Evolutionary conservation across 176 grass and related monocot species (phyloP), one percentile per base, ranked within the genome.

Genomic region (Cymbopogon citratus): DNA sequence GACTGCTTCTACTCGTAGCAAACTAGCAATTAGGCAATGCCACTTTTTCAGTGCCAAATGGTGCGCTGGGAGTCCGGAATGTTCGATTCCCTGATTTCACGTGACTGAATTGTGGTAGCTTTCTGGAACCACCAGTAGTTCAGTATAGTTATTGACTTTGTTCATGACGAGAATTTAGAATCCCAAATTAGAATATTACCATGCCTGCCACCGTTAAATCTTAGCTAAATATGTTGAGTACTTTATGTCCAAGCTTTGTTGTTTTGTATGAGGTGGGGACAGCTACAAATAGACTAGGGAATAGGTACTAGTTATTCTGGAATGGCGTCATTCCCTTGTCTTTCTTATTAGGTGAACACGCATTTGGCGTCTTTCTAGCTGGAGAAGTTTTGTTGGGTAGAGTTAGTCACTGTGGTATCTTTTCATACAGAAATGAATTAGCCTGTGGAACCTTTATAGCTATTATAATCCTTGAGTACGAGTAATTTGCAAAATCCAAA

Each of bases 251-350:
- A 60, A 34, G 36, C 40, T 80, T 63, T 80, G 24, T 56, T 54
- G 44, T 15, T 60, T 39, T 45, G 34, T 80, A 57, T 80, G 77
- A 45, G 69, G 38, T 86, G 60, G 62, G 60, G 59, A 80, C 84
- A 66, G 33, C 69, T 65, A 43, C 44, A 66, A 16, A 44, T 74
- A 36, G 16, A 85, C 16, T 73, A 52, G 19, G 21, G 18, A n/a
- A 24, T 52, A 24, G 76, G 15, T 73, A 9, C 2, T 74, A 66
- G 69, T 73, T 86, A 16, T 80, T 84, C 67, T 54, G 1, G 57
- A 66, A 56, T 52, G 39, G 31, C 65, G 28, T 12, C 31, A 56
- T 86, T 56, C 34, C 25, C 24, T 74, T 80, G 62, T 74, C 67
- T 74, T 86, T 25, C 66, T 13, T 74, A 40, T 40, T 40, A 66